Conservation (phyloP, 768 basidiomycete species). For the Suillus tomentosus region DNA sequence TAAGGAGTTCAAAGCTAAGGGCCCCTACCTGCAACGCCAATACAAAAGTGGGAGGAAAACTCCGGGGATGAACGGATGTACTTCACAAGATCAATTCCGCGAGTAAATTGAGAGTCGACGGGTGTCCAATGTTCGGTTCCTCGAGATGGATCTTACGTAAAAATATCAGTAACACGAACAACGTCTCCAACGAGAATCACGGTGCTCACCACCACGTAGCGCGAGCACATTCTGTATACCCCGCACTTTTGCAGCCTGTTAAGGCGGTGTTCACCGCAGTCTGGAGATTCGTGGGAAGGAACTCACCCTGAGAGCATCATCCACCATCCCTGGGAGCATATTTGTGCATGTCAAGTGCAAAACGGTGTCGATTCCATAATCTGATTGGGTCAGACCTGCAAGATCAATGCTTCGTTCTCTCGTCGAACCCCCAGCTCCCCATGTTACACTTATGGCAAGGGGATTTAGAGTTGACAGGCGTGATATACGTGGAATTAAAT, state of each 20-base stretch:
- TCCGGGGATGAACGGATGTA: slow-evolving; percentile 82
- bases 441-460: slow-evolving; percentile 89
- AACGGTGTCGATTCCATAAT: slow-evolving; percentile 81
- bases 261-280: slow-evolving; percentile 12
- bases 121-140: slow-evolving; percentile 94
- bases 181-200: neutral
- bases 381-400: slow-evolving; percentile 71
- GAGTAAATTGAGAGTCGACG: slow-evolving; percentile 78
- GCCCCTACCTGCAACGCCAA: slow-evolving; percentile 85
- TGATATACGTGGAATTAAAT: slow-evolving; percentile 84
- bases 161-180: slow-evolving; percentile 1
- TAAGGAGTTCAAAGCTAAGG: slow-evolving; percentile 6
- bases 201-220: slow-evolving; percentile 76
- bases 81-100: slow-evolving; percentile 86
- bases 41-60: slow-evolving; percentile 83
- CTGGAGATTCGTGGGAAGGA: neutral
- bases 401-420: slow-evolving; percentile 87
- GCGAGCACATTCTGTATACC: slow-evolving; percentile 92
- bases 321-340: slow-evolving; percentile 87
- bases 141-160: slow-evolving; percentile 77
- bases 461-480: slow-evolving; percentile 78
- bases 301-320: slow-evolving; percentile 79
- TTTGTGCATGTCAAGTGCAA: slow-evolving; percentile 98
- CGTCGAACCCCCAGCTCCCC: slow-evolving; percentile 96
- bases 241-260: slow-evolving; percentile 73